phyloP scores from a whole-genome alignment of 1,139 yeast genomes.

The Pichia sp. region DNA sequence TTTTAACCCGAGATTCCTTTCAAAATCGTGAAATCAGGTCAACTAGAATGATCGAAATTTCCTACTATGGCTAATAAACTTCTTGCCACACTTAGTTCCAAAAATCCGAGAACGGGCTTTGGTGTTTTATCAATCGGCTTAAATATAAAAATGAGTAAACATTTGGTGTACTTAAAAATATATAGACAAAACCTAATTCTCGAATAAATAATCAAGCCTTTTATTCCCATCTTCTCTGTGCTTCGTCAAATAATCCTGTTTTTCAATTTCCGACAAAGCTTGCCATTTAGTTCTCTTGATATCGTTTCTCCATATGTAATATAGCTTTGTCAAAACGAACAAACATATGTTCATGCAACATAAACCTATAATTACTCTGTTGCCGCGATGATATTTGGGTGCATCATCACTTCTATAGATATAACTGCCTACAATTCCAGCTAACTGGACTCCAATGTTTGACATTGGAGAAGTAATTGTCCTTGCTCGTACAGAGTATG shows the following conservation, averaged over 20 bases:
- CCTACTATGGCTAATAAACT: too few relatives aligned
- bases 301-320: constrained; percentile 48
- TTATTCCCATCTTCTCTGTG: constrained; percentile 52
- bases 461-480: constrained; percentile 60
- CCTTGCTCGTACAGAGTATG: constrained; percentile 56
- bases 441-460: constrained; percentile 59
- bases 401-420: constrained; percentile 54
- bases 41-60: too few relatives aligned
- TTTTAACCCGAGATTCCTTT: too few relatives aligned
- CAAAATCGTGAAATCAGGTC: too few relatives aligned
- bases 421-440: constrained; percentile 48
- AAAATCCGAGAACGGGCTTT: too few relatives aligned
- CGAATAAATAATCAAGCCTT: constrained; percentile 57
- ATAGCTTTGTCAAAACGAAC: constrained; percentile 36
- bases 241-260: constrained; percentile 39
- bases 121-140: too few relatives aligned
- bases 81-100: too few relatives aligned
- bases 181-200: too few relatives aligned
- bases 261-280: constrained; percentile 45
- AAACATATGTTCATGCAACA: too few relatives aligned
- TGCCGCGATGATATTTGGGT: constrained; percentile 58
- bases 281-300: constrained; percentile 45
- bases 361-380: too few relatives aligned
- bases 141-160: too few relatives aligned
- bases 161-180: too few relatives aligned